A percentile compares a stretch with the other conserved stretches of the same genome.
Evolutionary conservation across 2,329 filamentous ascomycete species (phyloP).

Genomic region (Aspergillus transmontanensis): DNA sequence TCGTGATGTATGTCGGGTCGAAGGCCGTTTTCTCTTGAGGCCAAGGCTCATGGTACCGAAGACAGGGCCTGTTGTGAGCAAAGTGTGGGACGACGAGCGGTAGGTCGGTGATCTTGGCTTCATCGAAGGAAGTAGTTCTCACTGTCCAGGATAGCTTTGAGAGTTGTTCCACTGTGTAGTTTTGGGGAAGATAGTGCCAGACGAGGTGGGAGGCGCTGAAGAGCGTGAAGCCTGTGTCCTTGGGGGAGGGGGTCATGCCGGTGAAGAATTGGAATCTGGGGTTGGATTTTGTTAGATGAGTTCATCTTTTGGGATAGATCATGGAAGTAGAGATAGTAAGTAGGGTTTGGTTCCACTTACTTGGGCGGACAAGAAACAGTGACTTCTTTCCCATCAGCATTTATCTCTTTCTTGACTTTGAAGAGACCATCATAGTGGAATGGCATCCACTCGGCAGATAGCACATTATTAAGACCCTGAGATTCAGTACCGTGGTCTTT

Average conservation of each 20-base stretch:
- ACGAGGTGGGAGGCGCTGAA: conserved; percentile 57
- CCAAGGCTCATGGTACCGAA: conserved; percentile 61
- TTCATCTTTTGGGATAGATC: background rate
- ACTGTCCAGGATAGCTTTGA: conserved; percentile 52
- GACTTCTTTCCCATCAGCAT: background rate
- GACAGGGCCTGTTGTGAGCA: conserved; percentile 48
- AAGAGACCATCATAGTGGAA: conserved; percentile 7
- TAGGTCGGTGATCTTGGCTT: conserved; percentile 46
- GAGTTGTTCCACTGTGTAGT: conserved; percentile 42
- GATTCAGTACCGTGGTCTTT: conserved; percentile 4
- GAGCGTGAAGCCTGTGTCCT: conserved; percentile 56
- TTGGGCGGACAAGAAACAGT: conserved; percentile 1
- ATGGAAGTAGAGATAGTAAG: background rate
- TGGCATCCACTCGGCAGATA: conserved; percentile 7
- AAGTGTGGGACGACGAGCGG: conserved; percentile 52
- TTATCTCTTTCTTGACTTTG: background rate
- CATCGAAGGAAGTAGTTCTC: conserved; percentile 51
- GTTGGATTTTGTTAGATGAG: background rate
- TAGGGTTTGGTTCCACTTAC: background rate
- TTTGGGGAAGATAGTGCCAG: conserved; percentile 50
- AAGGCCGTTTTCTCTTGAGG: conserved; percentile 55
- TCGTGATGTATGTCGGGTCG: conserved; percentile 2
- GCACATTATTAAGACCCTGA: conserved; percentile 3
- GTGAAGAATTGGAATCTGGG: conserved; percentile 11
- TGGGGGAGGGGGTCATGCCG: conserved; percentile 45